Base-by-base conservation (phyloP, 305 asterid species). In the Solanum hybrid region DNA sequence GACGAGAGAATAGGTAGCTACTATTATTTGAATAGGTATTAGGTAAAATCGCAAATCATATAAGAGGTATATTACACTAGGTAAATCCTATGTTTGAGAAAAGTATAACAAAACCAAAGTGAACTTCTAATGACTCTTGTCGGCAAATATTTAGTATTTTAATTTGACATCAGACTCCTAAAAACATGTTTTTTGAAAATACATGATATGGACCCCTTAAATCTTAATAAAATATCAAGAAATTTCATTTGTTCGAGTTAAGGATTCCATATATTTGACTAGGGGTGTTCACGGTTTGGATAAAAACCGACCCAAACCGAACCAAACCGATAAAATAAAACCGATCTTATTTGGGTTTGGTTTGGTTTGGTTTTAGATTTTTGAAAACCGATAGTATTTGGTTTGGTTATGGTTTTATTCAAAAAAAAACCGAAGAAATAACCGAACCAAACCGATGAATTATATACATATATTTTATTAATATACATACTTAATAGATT, bases 151-250 rank as follows among this genome's bases (percentile, higher is more conserved):
- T 72, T 15, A 5, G 1, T 29, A 32, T 32, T 76, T 17, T 10
- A 93, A 36, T 79, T 88, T 88, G 32, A 92, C 36, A 94, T 60
- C 1, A 93, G 91, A 27, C 89, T 92, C 24, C 89, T 90, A 75
- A 93, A 92, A 27, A 76, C 4, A 22, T 78, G 77, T 6, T 27
- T 89, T 7, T 73, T 24, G 1, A 93, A 94, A 26, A 78, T 14
- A 91, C 92, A 94, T 1, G 81, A 5, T 0, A 94, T n/a, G 1
- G 90, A 88, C 56, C 93, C 92, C 88, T 93, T 56, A 56, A 51
- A 17, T 6, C 0, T 56, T 37, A 7, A 78, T 90, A 66, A 78
- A 91, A 0, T 73, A 10, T 31, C 69, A 86, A 3, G 79, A 42
- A 6, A 38, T 40, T 24, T 19, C 10, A 45, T 24, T 51, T 24